These are phyloP conservation scores for Fusarium kyushuense DNA, from an alignment of 2,329 filamentous ascomycete species.

Conservation along the genomic window DNA sequence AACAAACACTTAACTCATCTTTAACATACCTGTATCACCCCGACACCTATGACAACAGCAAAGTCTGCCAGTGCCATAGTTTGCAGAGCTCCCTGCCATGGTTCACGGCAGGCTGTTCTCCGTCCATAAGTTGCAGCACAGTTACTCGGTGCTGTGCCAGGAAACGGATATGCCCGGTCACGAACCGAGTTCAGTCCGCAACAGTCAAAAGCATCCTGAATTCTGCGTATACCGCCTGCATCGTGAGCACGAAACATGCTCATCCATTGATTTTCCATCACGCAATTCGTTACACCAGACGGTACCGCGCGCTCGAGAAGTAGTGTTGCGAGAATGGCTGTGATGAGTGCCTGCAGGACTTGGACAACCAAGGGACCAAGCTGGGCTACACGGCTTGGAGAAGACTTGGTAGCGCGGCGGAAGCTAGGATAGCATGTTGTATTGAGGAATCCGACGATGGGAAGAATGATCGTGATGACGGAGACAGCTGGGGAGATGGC, in stretches of 20 bases:
- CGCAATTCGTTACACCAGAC: conserved; percentile 59
- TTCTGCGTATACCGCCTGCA: conserved; percentile 61
- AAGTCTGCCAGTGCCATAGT: conserved; percentile 67
- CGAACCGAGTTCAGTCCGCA: conserved; percentile 70
- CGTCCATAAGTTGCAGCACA: conserved; percentile 64
- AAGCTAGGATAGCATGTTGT: conserved; percentile 53
- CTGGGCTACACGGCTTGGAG: conserved; percentile 36
- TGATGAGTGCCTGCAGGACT: conserved; percentile 57
- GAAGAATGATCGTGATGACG: conserved; percentile 56
- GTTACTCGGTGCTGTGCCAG: conserved; percentile 45
- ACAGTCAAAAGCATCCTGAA: conserved; percentile 75
- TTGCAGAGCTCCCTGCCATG: conserved; percentile 69
- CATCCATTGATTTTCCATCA: conserved; percentile 68
- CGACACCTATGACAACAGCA: conserved; percentile 64
- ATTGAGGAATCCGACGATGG: conserved; percentile 55
- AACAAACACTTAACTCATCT: background rate
- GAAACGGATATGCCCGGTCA: conserved; percentile 75
- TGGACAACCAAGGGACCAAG: conserved; percentile 55
- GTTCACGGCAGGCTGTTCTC: conserved; percentile 60
- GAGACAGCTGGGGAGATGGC: conserved; percentile 54
- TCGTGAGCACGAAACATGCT: conserved; percentile 65
- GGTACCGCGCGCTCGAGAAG: conserved; percentile 54
- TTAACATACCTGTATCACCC: conserved; percentile 65
- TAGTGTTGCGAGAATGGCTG: conserved; percentile 60
- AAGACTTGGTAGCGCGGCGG: conserved; percentile 43